These are phyloP conservation scores for Roridomyces roridus DNA, from an alignment of 768 basidiomycete genomes.

Conservation along the genomic window DNA sequence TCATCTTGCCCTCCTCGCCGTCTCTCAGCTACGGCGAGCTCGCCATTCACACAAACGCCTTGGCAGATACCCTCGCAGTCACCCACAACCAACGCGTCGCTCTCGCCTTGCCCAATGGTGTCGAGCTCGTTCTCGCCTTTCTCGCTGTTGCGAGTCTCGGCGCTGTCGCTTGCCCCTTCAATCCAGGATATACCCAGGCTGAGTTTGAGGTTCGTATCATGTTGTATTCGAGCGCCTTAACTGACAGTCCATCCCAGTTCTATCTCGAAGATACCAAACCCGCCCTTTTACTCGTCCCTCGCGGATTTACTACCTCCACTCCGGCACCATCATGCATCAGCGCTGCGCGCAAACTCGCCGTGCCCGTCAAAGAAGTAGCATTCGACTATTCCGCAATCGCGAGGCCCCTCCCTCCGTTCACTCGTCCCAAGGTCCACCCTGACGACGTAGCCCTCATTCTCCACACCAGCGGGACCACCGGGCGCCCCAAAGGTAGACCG, in stretches of 20 bases:
- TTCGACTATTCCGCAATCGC: background rate
- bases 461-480: conserved; percentile 15
- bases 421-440: background rate
- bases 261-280: conserved; percentile 10
- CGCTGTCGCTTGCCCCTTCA: conserved; percentile 6
- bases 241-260: conserved; percentile 4
- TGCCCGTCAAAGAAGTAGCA: conserved; percentile 3
- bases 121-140: conserved; percentile 10
- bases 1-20: background rate
- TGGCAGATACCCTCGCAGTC: conserved; percentile 3
- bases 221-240: background rate
- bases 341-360: conserved; percentile 6
- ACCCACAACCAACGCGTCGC: conserved; percentile 1
- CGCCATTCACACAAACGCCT: background rate
- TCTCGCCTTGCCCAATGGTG: conserved; percentile 8
- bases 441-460: conserved; percentile 10
- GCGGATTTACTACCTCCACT: background rate
- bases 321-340: background rate
- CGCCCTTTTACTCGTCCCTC: conserved; percentile 6
- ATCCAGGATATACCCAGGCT: conserved; percentile 7
- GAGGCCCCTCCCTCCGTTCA: background rate
- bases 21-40: conserved; percentile 12
- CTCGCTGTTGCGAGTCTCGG: conserved; percentile 5
- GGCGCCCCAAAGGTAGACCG: conserved; percentile 10
- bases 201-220: conserved; percentile 10